Evolutionary conservation across 352 stramenopile genomes (phyloP), one percentile per base, ranked within the genome.

Genomic region (Peronospora belbahrii): DNA sequence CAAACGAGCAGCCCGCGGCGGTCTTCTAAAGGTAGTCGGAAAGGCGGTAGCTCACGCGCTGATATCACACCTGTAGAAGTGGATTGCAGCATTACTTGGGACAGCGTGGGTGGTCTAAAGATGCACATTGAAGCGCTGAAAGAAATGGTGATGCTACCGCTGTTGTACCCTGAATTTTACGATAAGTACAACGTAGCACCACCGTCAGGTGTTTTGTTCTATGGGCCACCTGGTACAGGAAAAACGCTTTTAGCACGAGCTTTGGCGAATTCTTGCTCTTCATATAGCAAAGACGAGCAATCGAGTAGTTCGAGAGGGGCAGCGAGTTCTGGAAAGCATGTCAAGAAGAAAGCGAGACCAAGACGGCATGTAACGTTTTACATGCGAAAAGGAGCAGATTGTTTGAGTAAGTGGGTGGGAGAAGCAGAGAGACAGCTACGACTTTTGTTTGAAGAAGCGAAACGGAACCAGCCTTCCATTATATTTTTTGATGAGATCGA

Each of bases 401-500:
- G 83, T 32, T 36, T 96, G 35, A 93, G 78, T 48, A 96, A 96
- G 49, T 97, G 86, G 86, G 86, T 96, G 20, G 89, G 89, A 13
- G 89, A 97, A 69, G 85, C 85, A 3, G 89, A 97, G 55, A 70
- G 85, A 11, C 85, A 96, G 53, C 58, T 97, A 22, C 76, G 89
- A 2, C 48, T 96, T 14, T 59, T 97, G 1, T 97, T 97, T 52
- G 88, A 96, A 56, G 84, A 97, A 54, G 83, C 83, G 2, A 90
- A 85, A 34, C 73, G 74, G 5, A 90, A 94, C 32, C 60, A 97
- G 61, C 88, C 89, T 1, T 95, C 88, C 2, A 96, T 97, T 42
- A 96, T 97, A 42, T 97, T 97, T 58, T 97, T 97, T 36, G 90
- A 97, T 46, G 90, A 97, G 42, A 96, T 96, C 47, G 88, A 96